Base-by-base conservation (phyloP, 305 asterid species). In the Petunia hybrid region DNA sequence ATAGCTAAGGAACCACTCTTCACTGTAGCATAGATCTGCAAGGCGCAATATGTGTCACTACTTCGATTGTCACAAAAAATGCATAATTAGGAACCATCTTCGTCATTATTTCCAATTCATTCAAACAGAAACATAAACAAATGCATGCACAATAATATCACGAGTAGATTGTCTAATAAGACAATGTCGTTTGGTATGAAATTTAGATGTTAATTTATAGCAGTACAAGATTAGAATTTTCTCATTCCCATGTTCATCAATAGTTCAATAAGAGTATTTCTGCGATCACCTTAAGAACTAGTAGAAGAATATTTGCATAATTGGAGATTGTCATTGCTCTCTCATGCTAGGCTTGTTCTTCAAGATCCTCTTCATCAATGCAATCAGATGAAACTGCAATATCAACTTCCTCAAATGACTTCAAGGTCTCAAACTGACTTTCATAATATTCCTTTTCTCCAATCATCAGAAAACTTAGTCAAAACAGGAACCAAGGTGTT, bases 301-400 rank as follows among this genome's bases (percentile, higher is more conserved):
- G 90, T 57, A 94, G 92, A 63, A 93, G 38, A 84, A 93, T 38
- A 79, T 94, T 94, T 22, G 96, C 93, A 84, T 85, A 91, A 76
- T 93, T 94, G 45, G 98, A 94, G 64, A 92, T 89, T 85, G 10
- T 91, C 98, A 94, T 94, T 48, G 98, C 98, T 86, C 88, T 88
- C 90, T 94, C 97, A 5, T 94, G 91, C 45, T 90, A 90, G 45
- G 83, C 86, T 87, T 85, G 92, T 84, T 93, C 97, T 81, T 87
- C 90, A 36, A 84, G 64, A 88, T 94, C 97, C 42, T 93, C 95
- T 68, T 89, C 94, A 13, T 91, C 91, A 16, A 85, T 56, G 60
- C 82, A 83, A 70, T 90, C 95, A 43, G 96, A 59, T 35, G 83
- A 48, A 60, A 81, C 90, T 81, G 84, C 82, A 4, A 76, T 53